phyloP scores from a whole-genome alignment of 257 asterid species.

The Solanum megistacrolobum region DNA sequence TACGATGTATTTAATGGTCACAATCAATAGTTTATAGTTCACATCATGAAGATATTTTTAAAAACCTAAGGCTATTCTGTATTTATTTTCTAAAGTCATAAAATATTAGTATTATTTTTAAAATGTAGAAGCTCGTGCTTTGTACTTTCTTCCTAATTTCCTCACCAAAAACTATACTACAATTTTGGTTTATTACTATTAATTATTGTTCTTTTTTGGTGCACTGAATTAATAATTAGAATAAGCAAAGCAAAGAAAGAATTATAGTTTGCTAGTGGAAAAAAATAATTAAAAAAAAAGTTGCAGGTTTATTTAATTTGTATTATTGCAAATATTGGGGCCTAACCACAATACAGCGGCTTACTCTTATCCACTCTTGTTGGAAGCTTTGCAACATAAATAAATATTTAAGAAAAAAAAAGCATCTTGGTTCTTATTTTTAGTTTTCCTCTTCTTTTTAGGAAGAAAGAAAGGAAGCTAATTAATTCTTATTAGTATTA shows the following conservation, averaged over 20 bases:
- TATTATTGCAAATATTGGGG: slow-evolving; percentile 1
- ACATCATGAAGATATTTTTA: not conserved
- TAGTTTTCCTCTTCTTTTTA: not conserved
- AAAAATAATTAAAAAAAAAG: not conserved
- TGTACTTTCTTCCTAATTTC: not conserved
- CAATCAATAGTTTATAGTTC: not conserved
- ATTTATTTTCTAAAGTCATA: not conserved
- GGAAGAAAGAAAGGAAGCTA: not conserved
- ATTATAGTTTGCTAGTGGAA: not conserved
- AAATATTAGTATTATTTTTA: not conserved
- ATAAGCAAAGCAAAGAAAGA: not conserved
- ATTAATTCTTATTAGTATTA: not conserved
- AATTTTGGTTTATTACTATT: not conserved
- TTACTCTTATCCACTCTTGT: slow-evolving; percentile 22
- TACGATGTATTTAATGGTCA: not conserved
- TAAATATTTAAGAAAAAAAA: not conserved
- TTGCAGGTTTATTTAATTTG: not conserved
- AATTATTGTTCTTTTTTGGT: not conserved
- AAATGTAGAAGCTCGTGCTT: not conserved
- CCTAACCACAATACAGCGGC: slow-evolving; percentile 19
- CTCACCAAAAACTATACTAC: not conserved
- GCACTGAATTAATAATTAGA: not conserved
- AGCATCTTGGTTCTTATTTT: not conserved
- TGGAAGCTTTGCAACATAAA: slow-evolving; percentile 7
- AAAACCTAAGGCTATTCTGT: not conserved